Evolutionary conservation across 768 basidiomycete genomes (phyloP), one percentile per base, ranked within the genome.

Genomic region (Termitomyces sp.): DNA sequence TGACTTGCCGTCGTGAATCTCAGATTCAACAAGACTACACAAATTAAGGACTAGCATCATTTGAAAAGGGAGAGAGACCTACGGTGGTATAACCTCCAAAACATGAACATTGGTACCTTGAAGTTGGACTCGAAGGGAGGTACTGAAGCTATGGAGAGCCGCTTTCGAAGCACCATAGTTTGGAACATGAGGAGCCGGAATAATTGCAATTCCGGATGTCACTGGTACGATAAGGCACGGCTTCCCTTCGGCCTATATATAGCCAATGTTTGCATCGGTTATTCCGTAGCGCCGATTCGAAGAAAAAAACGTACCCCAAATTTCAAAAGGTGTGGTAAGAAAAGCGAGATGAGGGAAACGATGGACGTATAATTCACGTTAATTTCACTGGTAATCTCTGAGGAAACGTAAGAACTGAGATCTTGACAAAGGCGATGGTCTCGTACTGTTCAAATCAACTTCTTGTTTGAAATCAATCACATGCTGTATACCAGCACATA

Each of bases 101-200:
- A 86, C 79, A 49, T 80, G 72, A 16, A 87, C 74, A 28, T 81
- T 78, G 18, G 80, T 82, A 20, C 73, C 75, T 43, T 74, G 64
- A 10, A 86, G 72, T 64, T 84, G 80, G 0, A 66, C 67, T 51
- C 75, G 73, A 16, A 86, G 73, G 3, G 81, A 80, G 10, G 78
- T 68, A 20, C 74, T 72, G 61, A 83, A 77, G 57, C 79, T 83
- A 63, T 81, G 82, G 36, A 86, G 64, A 1, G 83, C 84, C 5
- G 83, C 82, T 66, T 86, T 86, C 4, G 79, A 77, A 0, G 84
- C 84, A 35, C 74, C 80, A 63, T 87, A 86, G 53, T 80, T 79
- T 2, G 77, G 68, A 0, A 83, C 70, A 35, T 62, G 65, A 1
- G 79, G 71, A 1, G 67, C 69, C 0, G 84, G 82, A 36, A 74